Conservation (phyloP, 345 rosid species). For the Gossypium arboreum region DNA sequence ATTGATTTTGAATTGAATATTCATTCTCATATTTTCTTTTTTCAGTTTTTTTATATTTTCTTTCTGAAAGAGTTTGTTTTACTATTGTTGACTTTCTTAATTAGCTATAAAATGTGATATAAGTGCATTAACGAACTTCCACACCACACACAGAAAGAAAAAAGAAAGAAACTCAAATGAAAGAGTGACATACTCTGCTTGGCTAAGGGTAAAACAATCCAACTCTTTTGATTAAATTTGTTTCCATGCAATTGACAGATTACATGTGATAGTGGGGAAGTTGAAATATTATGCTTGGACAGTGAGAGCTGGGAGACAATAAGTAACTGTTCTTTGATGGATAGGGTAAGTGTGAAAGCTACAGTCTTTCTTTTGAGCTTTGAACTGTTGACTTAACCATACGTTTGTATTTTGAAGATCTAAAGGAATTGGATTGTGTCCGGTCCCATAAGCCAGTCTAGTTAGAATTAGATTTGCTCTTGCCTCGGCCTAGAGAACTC, state of each 20-base stretch:
- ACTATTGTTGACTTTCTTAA: no score
- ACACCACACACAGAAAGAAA: no score
- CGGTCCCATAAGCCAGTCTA: neutral
- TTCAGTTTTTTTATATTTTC: neutral
- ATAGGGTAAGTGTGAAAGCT: constrained; percentile 33
- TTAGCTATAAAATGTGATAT: no score
- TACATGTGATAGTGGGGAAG: constrained; percentile 44
- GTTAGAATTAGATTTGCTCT: neutral
- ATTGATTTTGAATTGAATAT: neutral
- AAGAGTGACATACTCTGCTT: neutral
- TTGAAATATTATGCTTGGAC: constrained; percentile 45
- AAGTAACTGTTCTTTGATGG: constrained; percentile 33
- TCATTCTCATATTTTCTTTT: neutral
- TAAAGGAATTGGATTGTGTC: neutral
- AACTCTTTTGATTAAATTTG: constrained; percentile 11
- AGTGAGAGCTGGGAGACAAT: constrained; percentile 46
- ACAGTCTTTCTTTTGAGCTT: constrained; percentile 5
- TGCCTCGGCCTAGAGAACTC: neutral
- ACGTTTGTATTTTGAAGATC: neutral
- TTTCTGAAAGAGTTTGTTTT: neutral
- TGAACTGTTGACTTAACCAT: neutral
- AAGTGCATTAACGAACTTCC: no score
- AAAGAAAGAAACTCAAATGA: no score
- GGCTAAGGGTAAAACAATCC: neutral
- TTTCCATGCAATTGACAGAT: constrained; percentile 34